Base-by-base conservation (phyloP, 225 moss, liverwort and hornwort genomes). In the Sphagnum tenellum region DNA sequence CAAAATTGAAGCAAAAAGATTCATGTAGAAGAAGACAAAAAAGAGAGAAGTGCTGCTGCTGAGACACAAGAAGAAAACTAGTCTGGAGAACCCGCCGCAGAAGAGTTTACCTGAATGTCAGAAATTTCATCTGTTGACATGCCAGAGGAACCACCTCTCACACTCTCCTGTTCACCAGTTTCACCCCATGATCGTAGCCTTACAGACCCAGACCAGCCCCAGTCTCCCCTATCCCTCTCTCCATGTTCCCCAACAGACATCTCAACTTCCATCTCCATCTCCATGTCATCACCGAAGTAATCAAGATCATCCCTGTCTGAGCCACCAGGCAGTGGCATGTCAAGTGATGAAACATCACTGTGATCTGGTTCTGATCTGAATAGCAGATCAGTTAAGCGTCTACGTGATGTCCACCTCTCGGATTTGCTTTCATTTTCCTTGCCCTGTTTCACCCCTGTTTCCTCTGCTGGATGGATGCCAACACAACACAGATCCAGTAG, bases 241-340 rank as follows among this genome's bases (percentile, higher is more conserved):
- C 89, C 91, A 53, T 95, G 88, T 58, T 76, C 86, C 65, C 78
- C 74, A 60, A 75, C 85, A 57, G 87, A 86, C 88, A 90, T 92
- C 73, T 96, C 96, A 76, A 96, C 80, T 78, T 91, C 91, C 81
- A 95, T 82, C 72, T 92, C 95, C 82, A 95, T 82, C 81, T 86
- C 86, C 73, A 80, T 72, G 56, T 92, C 92, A 78, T 91, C 86
- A 57, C 82, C 84, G 66, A 85, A 86, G 9, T 78, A 75, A 64
- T 86, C 88, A 63, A 81, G 75, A 68, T 96, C 92, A 10, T 90
- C 90, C 68, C 81, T 72, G 45, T 89, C 92, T 64, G 84, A 69
- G 66, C 76, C 72, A 70, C 29, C 29, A 29, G 29, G 29, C 29
- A 29, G 29, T 29, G 29, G 86, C 51, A 72, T 69, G 64, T 89